Conservation (phyloP, 176 grass and related monocot genomes). For the Rhynchospora pubera region DNA sequence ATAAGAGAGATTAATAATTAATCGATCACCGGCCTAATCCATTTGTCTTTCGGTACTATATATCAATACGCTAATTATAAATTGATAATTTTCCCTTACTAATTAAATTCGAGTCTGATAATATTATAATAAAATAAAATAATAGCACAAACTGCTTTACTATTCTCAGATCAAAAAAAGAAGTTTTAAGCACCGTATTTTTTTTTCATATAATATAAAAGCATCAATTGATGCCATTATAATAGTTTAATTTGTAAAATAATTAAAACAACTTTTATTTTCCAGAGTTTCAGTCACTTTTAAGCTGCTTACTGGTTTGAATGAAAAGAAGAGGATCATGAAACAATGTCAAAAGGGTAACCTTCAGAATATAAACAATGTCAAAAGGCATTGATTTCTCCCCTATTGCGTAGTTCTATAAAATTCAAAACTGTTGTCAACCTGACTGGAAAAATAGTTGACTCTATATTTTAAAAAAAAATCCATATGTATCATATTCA, state of each 20-base stretch:
- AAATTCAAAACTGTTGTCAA: not conserved
- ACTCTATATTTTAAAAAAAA: not conserved
- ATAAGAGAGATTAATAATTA: not conserved
- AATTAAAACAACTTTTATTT: not conserved
- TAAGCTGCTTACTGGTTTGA: not conserved
- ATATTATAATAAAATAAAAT: not conserved
- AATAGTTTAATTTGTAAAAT: not conserved
- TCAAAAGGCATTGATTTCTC: not conserved
- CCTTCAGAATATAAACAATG: not conserved
- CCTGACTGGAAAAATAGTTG: not conserved
- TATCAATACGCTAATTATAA: not conserved
- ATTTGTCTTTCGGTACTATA: not conserved
- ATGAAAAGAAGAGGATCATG: not conserved
- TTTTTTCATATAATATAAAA: not conserved
- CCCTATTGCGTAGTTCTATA: not conserved
- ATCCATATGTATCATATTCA: not conserved
- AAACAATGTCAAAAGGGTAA: not conserved
- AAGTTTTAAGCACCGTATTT: not conserved
- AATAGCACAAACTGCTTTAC: not conserved
- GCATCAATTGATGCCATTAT: not conserved
- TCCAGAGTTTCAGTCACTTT: not conserved
- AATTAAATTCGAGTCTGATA: not conserved
- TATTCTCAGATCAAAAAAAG: not conserved
- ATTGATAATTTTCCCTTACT: not conserved
- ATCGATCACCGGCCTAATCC: not conserved